Evolutionary conservation across 768 basidiomycete species (phyloP).

Genomic region (Boletellus ananiceps): DNA sequence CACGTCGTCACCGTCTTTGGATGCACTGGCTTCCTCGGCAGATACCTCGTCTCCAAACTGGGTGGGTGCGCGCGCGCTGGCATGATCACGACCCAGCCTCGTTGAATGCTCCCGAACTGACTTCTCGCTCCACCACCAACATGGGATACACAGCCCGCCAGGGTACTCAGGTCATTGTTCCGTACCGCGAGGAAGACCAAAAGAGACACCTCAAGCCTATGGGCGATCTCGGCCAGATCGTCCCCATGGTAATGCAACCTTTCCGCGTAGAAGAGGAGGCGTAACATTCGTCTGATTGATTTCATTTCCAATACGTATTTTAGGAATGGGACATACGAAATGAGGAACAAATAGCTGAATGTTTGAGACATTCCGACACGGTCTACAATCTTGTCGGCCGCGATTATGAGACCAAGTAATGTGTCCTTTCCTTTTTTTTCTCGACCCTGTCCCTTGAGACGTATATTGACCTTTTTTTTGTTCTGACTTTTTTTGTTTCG

Average conservation of each 20-base stretch:
- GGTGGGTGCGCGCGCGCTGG: conserved; percentile 41
- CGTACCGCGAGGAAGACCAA: conserved; percentile 93
- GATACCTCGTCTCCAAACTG: conserved; percentile 91
- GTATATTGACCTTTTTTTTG: conserved; percentile 10
- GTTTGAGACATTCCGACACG: conserved; percentile 89
- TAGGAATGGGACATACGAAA: conserved; percentile 97
- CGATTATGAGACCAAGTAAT: conserved; percentile 91
- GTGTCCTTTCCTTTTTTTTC: conserved; percentile 16
- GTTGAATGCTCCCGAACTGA: neutral
- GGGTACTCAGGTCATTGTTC: conserved; percentile 91
- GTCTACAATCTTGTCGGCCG: conserved; percentile 96
- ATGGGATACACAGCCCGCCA: conserved; percentile 60
- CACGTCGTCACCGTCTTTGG: conserved; percentile 97
- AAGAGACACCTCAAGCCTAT: conserved; percentile 85
- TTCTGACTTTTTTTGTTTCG: neutral
- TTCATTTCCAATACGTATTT: conserved; percentile 9
- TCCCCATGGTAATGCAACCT: conserved; percentile 68
- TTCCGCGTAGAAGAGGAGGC: neutral
- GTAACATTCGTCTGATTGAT: conserved; percentile 24
- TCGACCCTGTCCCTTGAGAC: conserved; percentile 8
- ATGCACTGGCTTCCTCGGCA: conserved; percentile 89
- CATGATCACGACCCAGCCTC: neutral
- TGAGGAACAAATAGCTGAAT: conserved; percentile 88
- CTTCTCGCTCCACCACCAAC: neutral
- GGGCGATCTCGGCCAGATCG: conserved; percentile 96